phyloP scores from a whole-genome alignment of 305 asterid species.

The Solanum hybrid region DNA sequence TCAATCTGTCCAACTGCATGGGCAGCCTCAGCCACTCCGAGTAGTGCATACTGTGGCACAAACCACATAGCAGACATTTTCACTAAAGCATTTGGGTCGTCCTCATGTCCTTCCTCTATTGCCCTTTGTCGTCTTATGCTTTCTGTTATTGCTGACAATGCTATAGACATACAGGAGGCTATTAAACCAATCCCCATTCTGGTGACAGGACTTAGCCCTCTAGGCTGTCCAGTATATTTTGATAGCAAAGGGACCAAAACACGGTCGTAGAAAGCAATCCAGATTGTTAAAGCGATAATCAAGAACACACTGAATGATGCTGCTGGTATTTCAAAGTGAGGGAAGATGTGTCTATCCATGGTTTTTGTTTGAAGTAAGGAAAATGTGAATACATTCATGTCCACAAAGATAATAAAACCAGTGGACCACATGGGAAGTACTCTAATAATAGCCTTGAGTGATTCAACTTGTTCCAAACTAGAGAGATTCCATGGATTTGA shows the following conservation, averaged over 20 bases:
- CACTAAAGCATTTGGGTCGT: neutral
- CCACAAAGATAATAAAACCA: neutral
- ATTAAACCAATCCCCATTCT: neutral
- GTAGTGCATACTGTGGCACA: neutral
- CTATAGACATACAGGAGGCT: neutral
- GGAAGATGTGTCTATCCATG: neutral
- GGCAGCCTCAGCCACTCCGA: constrained; percentile 1
- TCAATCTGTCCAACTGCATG: neutral
- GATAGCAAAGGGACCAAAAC: neutral
- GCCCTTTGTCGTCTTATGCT: neutral
- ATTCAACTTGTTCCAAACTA: neutral
- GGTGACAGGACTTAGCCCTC: neutral
- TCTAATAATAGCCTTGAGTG: neutral
- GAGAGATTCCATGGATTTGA: neutral
- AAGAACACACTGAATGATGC: neutral
- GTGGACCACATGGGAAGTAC: neutral
- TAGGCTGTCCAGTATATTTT: neutral
- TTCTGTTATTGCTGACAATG: neutral
- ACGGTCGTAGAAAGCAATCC: neutral
- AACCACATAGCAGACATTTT: constrained; percentile 5
- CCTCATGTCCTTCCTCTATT: neutral
- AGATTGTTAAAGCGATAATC: neutral
- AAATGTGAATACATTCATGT: neutral
- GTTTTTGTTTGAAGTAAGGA: neutral
- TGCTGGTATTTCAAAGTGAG: neutral